Evolutionary conservation across 306 rosid genomes (phyloP), one percentile per base, ranked within the genome.

Genomic region (Glycyrrhiza uralensis): DNA sequence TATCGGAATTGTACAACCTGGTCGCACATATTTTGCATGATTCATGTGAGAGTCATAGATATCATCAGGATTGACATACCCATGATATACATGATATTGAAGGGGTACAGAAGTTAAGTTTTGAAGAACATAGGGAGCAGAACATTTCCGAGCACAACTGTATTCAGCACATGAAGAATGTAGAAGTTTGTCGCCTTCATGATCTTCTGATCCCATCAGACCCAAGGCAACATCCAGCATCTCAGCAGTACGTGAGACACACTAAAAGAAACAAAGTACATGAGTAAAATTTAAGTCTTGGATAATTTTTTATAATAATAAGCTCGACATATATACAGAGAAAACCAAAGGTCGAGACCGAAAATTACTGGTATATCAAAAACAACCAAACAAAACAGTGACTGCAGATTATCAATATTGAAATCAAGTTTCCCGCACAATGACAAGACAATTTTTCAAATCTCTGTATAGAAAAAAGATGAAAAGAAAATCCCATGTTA

Each of bases 91-190:
- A 58, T 60, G 82, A 85, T 81, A 91, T 45, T 67, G 26, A 50
- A 94, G 86, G 50, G 97, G 92, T 59, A 89, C 85, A 10, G 96
- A 94, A 61, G 97, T 86, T 81, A 94, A 58, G 81, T 94, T 94
- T 77, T 94, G 92, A 66, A 94, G 88, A 64, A 94, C 81, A 79
- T 91, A 94, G 26, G 97, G 98, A 63, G 98, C 96, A 59, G 90
- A 91, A 72, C 79, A 83, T 79, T 74, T 89, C 77, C 91, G 88
- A 36, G 85, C 81, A 77, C 74, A 79, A 51, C 67, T 79, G 76
- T 82, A 65, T 71, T 85, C 87, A 75, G 80, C 66, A 66, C 39
- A 63, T 5, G 91, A 79, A 18, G 86, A 81, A 73, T 50, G 71
- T 58, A 71, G 64, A n/a, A 76, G 69, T 61, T 55, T 77, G 38